Evolutionary conservation across 2,329 filamentous ascomycete genomes (phyloP).

Genomic region (Atkinsonella texensis): DNA sequence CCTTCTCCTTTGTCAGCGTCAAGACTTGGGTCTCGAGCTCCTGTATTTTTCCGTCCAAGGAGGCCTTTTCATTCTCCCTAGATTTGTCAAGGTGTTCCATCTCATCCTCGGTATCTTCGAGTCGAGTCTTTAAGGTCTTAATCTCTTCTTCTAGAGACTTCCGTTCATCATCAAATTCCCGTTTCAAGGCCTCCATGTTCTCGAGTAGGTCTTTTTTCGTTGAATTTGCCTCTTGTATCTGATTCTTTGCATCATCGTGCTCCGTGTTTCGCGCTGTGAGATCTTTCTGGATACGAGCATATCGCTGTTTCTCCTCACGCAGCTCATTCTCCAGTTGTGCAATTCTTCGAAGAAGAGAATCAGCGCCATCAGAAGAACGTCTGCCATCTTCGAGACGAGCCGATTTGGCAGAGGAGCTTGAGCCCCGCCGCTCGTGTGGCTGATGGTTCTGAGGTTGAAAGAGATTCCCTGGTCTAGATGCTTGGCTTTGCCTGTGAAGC

Average conservation of each 20-base stretch:
- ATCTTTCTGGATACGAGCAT: constrained; percentile 57
- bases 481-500: constrained; percentile 67
- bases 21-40: constrained; percentile 61
- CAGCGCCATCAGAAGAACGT: constrained; percentile 33
- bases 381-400: constrained; percentile 31
- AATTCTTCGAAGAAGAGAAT: constrained; percentile 35
- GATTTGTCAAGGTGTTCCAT: constrained; percentile 75
- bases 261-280: constrained; percentile 43
- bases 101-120: constrained; percentile 88
- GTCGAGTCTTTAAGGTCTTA: constrained; percentile 57
- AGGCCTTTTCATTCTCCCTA: constrained; percentile 67
- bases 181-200: constrained; percentile 86
- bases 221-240: constrained; percentile 75
- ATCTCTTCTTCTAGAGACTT: constrained; percentile 74
- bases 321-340: constrained; percentile 68
- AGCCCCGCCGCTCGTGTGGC: constrained; percentile 37
- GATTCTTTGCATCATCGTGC: constrained; percentile 50
- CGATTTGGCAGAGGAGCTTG: constrained; percentile 35
- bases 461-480: constrained; percentile 41
- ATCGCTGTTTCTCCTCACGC: constrained; percentile 56
- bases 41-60: constrained; percentile 55
- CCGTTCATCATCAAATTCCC: constrained; percentile 76
- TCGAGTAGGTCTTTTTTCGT: constrained; percentile 90
- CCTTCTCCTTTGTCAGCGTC: constrained; percentile 42
- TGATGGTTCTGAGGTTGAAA: constrained; percentile 39